Base-by-base conservation (phyloP, 495 filamentous ascomycete species). In the Penicillium cosmopolitanum region DNA sequence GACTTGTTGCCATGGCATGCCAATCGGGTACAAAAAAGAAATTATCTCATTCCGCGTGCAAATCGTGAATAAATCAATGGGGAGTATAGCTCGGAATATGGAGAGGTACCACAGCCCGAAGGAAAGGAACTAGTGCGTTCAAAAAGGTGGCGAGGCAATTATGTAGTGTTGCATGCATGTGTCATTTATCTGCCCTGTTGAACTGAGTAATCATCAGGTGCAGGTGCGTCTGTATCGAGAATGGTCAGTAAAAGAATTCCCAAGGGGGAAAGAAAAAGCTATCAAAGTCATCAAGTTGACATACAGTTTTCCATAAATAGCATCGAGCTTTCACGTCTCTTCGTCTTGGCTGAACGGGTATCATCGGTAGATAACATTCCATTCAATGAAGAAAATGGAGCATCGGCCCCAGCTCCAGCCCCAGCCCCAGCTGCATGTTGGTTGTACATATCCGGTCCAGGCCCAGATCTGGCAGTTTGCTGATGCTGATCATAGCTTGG, bases 281-380 rank as follows among this genome's bases (percentile, higher is more conserved):
- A 21, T 21, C 19, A 48, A 16, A 12, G 31, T 48, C 62, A 35
- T 62, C 69, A 19, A 69, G 28, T 19, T 16, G 13, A 63, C 61
- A 12, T 60, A 64, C 61, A 51, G 46, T 51, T 57, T 31, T 80
- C 78, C 78, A 86, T 82, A 31, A 83, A 77, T 51, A 86, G 75
- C 69, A 86, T 80, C 23, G 80, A 85, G 60, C 84, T 86, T 64
- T 86, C 84, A 28, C 84, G 72, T 65, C 83, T 73, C 66, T 84
- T 84, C 8, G 77, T 71, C 66, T 84, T 85, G 23, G 69, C 66
- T 9, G 71, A 68, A 43, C 77, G 70, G 52, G 70, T 58, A 53
- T 70, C 74, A 18, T 77, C 76, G 11, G 62, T 67, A 18, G 80
- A 73, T 55, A 83, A 57, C 66, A 71, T 83, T 43, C 72, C 73